These are phyloP conservation scores for Plasmodium reichenowi DNA, from an alignment of 169 alveolate species.

Conservation along the genomic window DNA sequence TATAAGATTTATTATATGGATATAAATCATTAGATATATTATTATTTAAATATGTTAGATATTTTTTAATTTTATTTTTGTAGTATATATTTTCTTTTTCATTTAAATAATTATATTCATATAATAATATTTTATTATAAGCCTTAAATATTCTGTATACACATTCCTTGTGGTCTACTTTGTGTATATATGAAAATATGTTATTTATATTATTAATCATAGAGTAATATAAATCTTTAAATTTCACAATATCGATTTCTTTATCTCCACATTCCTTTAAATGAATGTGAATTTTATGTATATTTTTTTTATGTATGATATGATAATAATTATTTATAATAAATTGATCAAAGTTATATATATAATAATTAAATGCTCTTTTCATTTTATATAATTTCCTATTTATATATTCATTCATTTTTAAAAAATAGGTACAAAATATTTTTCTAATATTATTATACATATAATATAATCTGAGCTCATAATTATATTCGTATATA, in stretches of 20 bases:
- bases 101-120: conserved; percentile 52
- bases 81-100: conserved; percentile 50
- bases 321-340: conserved; percentile 29
- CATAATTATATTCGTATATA: no score
- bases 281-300: conserved; percentile 21
- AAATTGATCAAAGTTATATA: conserved; percentile 32
- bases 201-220: conserved; percentile 37
- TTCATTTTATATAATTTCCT: conserved; percentile 10
- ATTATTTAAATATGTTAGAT: conserved; percentile 20
- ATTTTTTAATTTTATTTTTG: conserved; percentile 17
- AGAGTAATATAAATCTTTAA: conserved; percentile 21
- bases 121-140: conserved; percentile 14
- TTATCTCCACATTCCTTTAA: conserved; percentile 20
- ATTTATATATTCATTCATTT: conserved; percentile 5
- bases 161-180: conserved; percentile 3
- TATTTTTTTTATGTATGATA: conserved; percentile 24
- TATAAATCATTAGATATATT: neutral
- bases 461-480: neutral
- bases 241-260: conserved; percentile 21
- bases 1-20: neutral
- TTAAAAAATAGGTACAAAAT: neutral
- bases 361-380: conserved; percentile 34
- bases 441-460: neutral
- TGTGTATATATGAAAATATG: conserved; percentile 33
- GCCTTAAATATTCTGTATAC: conserved; percentile 19